phyloP scores from a whole-genome alignment of 2,329 filamentous ascomycete species.

The Fusarium protoensiforme region DNA sequence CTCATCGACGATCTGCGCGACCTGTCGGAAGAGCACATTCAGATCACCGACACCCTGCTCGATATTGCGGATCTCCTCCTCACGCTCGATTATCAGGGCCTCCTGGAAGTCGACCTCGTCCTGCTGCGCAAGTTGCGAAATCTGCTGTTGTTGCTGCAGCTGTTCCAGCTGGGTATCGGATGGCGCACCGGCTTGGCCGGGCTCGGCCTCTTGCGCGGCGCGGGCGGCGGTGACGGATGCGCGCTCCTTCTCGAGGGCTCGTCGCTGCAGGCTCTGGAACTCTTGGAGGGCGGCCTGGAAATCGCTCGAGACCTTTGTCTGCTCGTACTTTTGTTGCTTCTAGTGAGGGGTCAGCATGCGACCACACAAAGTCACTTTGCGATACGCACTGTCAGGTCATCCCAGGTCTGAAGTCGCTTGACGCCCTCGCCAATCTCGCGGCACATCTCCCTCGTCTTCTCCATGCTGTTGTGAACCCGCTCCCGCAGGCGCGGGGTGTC shows the following conservation, averaged over 20 bases:
- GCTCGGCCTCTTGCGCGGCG: constrained; percentile 76
- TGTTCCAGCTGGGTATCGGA: constrained; percentile 60
- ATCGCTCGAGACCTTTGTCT: constrained; percentile 93
- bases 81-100: constrained; percentile 92
- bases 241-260: constrained; percentile 91
- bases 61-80: constrained; percentile 96
- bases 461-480: constrained; percentile 85
- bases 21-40: constrained; percentile 96
- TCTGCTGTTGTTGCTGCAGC: constrained; percentile 73
- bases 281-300: constrained; percentile 90
- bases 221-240: constrained; percentile 86
- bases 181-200: constrained; percentile 46
- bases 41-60: constrained; percentile 95
- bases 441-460: constrained; percentile 88
- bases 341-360: constrained; percentile 50
- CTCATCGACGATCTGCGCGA: constrained; percentile 96
- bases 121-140: constrained; percentile 85
- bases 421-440: constrained; percentile 93
- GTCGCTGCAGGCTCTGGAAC: constrained; percentile 91
- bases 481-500: constrained; percentile 93
- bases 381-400: constrained; percentile 77
- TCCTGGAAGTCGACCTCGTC: constrained; percentile 99
- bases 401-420: constrained; percentile 91
- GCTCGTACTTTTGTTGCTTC: constrained; percentile 96
- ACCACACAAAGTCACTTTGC: background rate